Conservation (phyloP, 139 green algal species). For the Chlorella sp. region DNA sequence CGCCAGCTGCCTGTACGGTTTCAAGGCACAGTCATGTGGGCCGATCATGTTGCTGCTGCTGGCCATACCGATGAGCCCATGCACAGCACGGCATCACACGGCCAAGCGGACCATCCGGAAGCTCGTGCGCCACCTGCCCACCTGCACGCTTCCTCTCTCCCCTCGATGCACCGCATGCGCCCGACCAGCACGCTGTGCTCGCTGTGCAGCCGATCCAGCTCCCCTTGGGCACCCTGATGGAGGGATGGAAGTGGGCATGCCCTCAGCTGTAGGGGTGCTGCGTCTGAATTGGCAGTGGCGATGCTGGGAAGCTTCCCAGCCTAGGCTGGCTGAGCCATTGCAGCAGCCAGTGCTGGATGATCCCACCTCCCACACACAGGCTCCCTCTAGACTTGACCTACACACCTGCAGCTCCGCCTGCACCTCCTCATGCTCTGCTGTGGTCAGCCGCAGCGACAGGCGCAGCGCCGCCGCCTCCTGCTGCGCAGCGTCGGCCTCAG, state of each 20-base stretch:
- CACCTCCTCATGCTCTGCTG: not conserved
- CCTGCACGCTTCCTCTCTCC: constrained; percentile 1
- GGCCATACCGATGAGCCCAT: not conserved
- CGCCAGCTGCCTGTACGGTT: not conserved
- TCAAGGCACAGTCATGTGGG: not conserved
- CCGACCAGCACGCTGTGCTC: not conserved
- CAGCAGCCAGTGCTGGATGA: not conserved
- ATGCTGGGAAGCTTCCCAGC: not conserved
- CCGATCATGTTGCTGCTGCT: not conserved
- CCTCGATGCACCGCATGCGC: constrained; percentile 1
- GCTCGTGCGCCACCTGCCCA: not conserved
- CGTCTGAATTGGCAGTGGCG: not conserved
- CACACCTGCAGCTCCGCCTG: not conserved
- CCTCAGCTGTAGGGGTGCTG: no score
- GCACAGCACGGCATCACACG: not conserved
- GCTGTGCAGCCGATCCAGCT: not conserved
- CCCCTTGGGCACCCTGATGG: not conserved
- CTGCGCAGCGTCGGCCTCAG: not conserved
- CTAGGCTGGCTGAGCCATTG: not conserved
- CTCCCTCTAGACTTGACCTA: not conserved
- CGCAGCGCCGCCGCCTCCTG: not conserved
- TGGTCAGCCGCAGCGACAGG: not conserved
- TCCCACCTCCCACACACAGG: not conserved
- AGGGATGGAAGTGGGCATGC: not conserved
- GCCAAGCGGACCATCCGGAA: not conserved